Percentiles rank a stretch among this genome's conserved stretches.
These are phyloP conservation scores for Pseudonectria buxi DNA, from an alignment of 2,329 filamentous ascomycete species.

Conservation along the genomic window DNA sequence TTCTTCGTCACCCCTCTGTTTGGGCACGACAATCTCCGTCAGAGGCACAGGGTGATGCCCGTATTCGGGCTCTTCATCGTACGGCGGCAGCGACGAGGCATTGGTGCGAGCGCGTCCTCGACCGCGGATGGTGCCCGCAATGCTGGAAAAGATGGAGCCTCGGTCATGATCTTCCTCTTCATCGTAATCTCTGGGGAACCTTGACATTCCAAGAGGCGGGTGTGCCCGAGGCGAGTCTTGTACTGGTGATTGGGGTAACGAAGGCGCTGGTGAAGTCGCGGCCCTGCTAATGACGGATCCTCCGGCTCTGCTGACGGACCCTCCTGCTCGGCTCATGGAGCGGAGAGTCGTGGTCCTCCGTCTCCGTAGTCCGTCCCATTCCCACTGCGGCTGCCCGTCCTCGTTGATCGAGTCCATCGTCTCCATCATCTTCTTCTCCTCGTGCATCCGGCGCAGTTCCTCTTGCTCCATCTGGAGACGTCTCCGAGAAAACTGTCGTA, in stretches of 20 bases:
- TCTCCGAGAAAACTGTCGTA: constrained; percentile 71
- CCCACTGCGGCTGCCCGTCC: constrained; percentile 61
- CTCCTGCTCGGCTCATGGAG: constrained; percentile 14
- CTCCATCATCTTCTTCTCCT: constrained; percentile 66
- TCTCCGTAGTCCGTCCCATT: constrained; percentile 87
- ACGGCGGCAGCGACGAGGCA: constrained; percentile 24
- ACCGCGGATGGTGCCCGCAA: constrained; percentile 46
- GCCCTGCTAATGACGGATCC: constrained; percentile 6
- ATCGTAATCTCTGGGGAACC: constrained; percentile 57
- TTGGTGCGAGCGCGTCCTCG: constrained; percentile 28
- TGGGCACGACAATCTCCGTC: constrained; percentile 51
- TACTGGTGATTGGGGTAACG: constrained; percentile 15
- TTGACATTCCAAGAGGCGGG: constrained; percentile 68
- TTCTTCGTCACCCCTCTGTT: constrained; percentile 39
- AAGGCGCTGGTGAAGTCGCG: constrained; percentile 20
- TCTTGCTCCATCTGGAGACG: constrained; percentile 72
- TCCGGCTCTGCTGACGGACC: no score
- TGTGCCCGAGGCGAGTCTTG: constrained; percentile 20
- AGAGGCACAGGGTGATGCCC: constrained; percentile 52
- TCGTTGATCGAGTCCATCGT: constrained; percentile 69
- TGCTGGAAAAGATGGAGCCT: constrained; percentile 45
- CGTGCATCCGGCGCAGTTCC: constrained; percentile 70
- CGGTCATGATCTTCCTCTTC: constrained; percentile 49
- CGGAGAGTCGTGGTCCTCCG: constrained; percentile 48
- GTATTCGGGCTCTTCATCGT: constrained; percentile 31